These are phyloP conservation scores for Eucalyptus marginata DNA, from an alignment of 345 rosid species.

Conservation along the genomic window DNA sequence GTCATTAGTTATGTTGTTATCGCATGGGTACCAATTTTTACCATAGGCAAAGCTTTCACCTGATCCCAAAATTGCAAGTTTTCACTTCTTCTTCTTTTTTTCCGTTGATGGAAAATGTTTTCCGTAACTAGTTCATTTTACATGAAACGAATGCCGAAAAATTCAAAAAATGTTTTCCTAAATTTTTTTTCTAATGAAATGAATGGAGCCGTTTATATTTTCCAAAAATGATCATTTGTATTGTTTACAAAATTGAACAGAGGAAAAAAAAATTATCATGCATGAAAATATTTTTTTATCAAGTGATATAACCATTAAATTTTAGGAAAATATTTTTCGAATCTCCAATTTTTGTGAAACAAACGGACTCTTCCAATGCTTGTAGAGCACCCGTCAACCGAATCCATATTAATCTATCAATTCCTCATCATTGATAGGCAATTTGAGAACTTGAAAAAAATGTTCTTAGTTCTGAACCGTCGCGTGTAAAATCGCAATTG, in stretches of 20 bases:
- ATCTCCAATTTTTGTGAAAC: neutral
- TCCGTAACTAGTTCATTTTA: accelerated
- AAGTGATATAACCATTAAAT: neutral
- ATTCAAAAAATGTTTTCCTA: no score
- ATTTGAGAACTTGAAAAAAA: neutral
- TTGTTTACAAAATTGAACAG: neutral
- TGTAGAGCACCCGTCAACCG: accelerated
- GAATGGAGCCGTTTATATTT: neutral
- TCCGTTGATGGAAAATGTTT: accelerated
- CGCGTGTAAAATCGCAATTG: neutral
- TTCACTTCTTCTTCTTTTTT: no score
- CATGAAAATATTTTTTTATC: neutral
- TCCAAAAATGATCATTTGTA: neutral
- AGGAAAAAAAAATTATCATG: neutral
- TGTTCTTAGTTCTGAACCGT: neutral
- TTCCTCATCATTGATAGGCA: neutral
- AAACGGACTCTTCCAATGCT: neutral
- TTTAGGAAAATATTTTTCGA: neutral
- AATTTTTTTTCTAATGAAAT: accelerated
- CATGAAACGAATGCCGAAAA: accelerated
- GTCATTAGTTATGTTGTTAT: no score
- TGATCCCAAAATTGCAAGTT: no score
- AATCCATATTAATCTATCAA: neutral
- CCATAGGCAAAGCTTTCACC: no score
- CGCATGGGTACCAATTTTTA: no score